Percentiles rank a stretch among this genome's conserved stretches.
Evolutionary conservation across 2,329 filamentous ascomycete species (phyloP).

Genomic region (Aspergillus glaucus): DNA sequence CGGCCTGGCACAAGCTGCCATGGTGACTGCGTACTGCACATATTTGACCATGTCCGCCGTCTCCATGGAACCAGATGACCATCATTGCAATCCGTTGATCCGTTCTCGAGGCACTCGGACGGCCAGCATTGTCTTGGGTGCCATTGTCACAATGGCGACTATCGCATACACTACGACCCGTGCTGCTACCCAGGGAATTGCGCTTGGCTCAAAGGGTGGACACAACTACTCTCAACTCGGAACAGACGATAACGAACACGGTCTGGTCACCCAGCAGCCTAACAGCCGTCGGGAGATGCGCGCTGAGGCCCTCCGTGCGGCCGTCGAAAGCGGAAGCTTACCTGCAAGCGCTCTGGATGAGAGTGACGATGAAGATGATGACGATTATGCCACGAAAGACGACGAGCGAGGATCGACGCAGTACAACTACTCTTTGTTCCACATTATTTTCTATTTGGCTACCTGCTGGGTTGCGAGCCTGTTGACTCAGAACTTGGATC

Average conservation of each 20-base stretch:
- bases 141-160: constrained; percentile 92
- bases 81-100: constrained; percentile 87
- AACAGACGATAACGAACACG: constrained; percentile 72
- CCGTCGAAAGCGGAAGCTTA: constrained; percentile 85
- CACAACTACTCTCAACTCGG: constrained; percentile 54
- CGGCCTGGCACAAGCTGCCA: constrained; percentile 91
- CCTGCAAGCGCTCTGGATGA: constrained; percentile 84
- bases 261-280: constrained; percentile 80
- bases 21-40: constrained; percentile 96
- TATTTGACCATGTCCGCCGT: constrained; percentile 98
- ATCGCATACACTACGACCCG: constrained; percentile 97
- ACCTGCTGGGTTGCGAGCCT: constrained; percentile 94
- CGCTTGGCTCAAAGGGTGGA: constrained; percentile 47
- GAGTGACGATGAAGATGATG: constrained; percentile 57
- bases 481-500: constrained; percentile 70
- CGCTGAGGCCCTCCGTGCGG: constrained; percentile 79
- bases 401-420: constrained; percentile 86
- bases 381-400: constrained; percentile 62
- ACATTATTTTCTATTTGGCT: constrained; percentile 94
- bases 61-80: constrained; percentile 95
- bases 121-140: constrained; percentile 84
- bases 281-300: constrained; percentile 80
- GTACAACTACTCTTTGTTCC: constrained; percentile 95
- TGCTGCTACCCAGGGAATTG: constrained; percentile 77
- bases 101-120: constrained; percentile 78